Evolutionary conservation across 2,329 filamentous ascomycete species (phyloP).

Genomic region (Sclerotinia spermophila): DNA sequence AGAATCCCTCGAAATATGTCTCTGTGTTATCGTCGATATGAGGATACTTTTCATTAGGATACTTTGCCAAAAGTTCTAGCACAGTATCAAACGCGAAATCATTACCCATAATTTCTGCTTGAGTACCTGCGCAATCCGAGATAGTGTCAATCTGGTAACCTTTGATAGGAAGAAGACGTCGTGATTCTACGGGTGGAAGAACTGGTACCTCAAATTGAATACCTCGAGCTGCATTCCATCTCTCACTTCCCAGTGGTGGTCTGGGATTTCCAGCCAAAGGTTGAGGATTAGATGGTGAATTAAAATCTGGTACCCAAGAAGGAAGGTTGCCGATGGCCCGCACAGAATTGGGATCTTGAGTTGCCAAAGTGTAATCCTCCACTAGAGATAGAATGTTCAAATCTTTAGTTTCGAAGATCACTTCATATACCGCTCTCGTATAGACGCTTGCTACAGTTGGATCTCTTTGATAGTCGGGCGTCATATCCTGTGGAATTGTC

Average conservation of each 20-base stretch:
- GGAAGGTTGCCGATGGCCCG: conserved; percentile 13
- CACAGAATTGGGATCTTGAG: neutral
- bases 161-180: conserved; percentile 3
- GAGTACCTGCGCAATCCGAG: neutral
- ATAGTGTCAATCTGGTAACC: conserved; percentile 10
- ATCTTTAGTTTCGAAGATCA: conserved; percentile 19
- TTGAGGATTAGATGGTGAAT: conserved; percentile 8
- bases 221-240: conserved; percentile 21
- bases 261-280: conserved; percentile 22
- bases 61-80: neutral
- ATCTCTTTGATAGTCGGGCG: conserved; percentile 7
- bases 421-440: conserved; percentile 18
- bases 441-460: conserved; percentile 12
- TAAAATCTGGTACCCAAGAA: conserved; percentile 25
- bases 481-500: conserved; percentile 5
- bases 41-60: neutral
- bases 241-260: neutral
- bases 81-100: conserved; percentile 8
- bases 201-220: conserved; percentile 8
- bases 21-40: neutral
- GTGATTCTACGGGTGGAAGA: neutral
- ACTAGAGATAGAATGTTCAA: conserved; percentile 24
- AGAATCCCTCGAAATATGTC: conserved; percentile 21
- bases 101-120: conserved; percentile 15
- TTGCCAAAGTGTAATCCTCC: conserved; percentile 16